Evolutionary conservation across 805 yeast species (phyloP), one percentile per base, ranked within the genome.

Genomic region (Cyberlindnera mycetangii): DNA sequence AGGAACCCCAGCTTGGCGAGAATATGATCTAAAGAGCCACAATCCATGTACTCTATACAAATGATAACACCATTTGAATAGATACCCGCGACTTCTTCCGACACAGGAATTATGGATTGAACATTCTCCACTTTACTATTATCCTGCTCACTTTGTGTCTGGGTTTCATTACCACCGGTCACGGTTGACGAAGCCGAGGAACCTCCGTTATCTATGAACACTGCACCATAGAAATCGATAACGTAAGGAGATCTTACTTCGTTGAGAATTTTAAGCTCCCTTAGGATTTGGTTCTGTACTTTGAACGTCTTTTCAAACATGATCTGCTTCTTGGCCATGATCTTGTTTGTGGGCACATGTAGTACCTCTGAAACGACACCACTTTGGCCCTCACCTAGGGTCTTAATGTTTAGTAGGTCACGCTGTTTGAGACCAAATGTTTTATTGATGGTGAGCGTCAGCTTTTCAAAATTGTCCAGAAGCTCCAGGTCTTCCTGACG

Each of bases 31-130:
- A 92, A 70, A 0, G 97, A 89, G 0, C 96, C 92, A 64, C 97
- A 87, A 64, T 92, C 96, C 79, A 92, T 87, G 65, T 87, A 90
- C 65, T 92, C 98, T 95, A 90, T 89, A 61, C 96, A 85, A 49
- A 93, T 85, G 12, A 89, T 83, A 15, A 93, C 90, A 49, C 88
- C 86, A 57, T 78, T 78, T 49, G 70, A 66, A 11, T 52, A 55
- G 7, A 60, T 45, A 9, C 53, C 50, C 8, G 54, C 38, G 12
- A 49, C 51, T 11, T 56, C 63, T 14, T 55, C 56, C 2, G 49
- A 40, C 3, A 36, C 25, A 6, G 53, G 52, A 28, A 43, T 41
- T 7, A 49, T 33, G 4, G 42, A 25, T 32, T 36, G 48, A n/a
- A 34, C 21, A n/a, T 37, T 25, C 21, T 36, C 36, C 8, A 10